Percentiles rank a stretch among this genome's conserved stretches.
These are phyloP conservation scores for Hypoxylon fragiforme DNA, from an alignment of 495 filamentous ascomycete species.

Conservation along the genomic window DNA sequence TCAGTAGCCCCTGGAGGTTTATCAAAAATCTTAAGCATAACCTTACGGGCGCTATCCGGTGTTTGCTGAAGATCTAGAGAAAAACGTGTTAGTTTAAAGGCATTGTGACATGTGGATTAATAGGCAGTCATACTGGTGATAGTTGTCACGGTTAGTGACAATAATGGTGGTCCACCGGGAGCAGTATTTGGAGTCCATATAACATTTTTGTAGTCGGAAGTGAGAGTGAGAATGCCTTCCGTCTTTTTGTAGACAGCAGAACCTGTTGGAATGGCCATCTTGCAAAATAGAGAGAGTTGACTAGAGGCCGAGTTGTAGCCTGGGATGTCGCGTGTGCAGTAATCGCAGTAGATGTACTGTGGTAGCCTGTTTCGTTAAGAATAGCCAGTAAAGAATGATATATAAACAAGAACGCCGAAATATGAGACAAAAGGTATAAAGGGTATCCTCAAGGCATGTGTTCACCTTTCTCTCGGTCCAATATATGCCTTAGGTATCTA, in stretches of 20 bases:
- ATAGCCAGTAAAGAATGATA: too few relatives aligned
- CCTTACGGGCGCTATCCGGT: conserved; percentile 76
- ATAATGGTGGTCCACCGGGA: conserved; percentile 54
- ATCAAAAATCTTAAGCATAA: conserved; percentile 86
- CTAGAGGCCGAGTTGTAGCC: too few relatives aligned
- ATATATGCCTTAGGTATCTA: too few relatives aligned
- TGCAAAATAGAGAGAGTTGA: not conserved
- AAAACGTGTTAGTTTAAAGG: conserved; percentile 9
- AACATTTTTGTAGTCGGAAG: conserved; percentile 68
- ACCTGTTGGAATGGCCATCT: conserved; percentile 66
- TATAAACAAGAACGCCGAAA: too few relatives aligned
- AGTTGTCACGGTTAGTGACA: conserved; percentile 70
- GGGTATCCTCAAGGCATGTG: too few relatives aligned
- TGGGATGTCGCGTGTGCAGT: too few relatives aligned
- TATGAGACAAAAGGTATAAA: too few relatives aligned
- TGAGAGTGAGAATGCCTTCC: conserved; percentile 79
- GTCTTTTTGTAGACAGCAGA: conserved; percentile 92
- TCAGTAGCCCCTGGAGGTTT: conserved; percentile 59
- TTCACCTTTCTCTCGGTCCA: too few relatives aligned
- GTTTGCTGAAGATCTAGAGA: conserved; percentile 84
- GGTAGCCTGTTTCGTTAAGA: too few relatives aligned
- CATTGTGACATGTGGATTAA: not conserved
- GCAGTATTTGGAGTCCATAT: conserved; percentile 75
- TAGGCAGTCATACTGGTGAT: conserved; percentile 72
- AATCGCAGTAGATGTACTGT: too few relatives aligned